Base-by-base conservation (phyloP, 2,329 filamentous ascomycete genomes). In the Esteya vermicola region DNA sequence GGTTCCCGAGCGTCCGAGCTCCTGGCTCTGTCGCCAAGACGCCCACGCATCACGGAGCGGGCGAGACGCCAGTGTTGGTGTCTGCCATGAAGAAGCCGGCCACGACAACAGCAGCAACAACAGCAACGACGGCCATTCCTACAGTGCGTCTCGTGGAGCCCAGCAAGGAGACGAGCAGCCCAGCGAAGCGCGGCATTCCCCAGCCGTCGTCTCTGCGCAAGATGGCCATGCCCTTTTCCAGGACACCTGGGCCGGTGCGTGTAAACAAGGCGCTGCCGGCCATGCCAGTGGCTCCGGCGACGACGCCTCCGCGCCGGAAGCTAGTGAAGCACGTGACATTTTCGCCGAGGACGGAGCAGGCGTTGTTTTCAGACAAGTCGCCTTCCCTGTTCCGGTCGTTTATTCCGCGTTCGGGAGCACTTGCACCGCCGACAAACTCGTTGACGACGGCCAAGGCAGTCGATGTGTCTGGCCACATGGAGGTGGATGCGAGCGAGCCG, bases 261-360 rank as follows among this genome's bases (percentile, higher is more conserved):
- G 54, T 68, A 12, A 64, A 75, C 25, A 75, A 73, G 49, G 61
- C 66, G 19, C 54, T 77, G 25, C 68, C 68, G 5, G 12, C 26
- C 10, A 14, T 31, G 28, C 28, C 28, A 9, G 38, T 54, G 63
- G 4, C 54, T 16, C 66, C 71, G 6, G 60, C 75, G 40, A 77
- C 75, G 6, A 85, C 81, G 1, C 81, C 81, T 8, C n/a, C n/a
- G n/a, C 77, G 78, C 25, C 70, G 77, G 20, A 82, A 77, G 57
- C 54, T 65, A 28, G 56, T 61, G 16, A 93, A 93, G 62, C 79
- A 74, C 41, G 84, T 93, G 27, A 78, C 82, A 38, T 94, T 93
- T 52, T 85, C 81, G 0, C 79, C 78, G 0, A 77, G 75, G 45
- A 78, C 78, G 27, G 71, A 83, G 46, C 60, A 61, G 16, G 57